These are phyloP conservation scores for Rhodotorula taiwanensis DNA, from an alignment of 768 basidiomycete genomes.

Conservation along the genomic window DNA sequence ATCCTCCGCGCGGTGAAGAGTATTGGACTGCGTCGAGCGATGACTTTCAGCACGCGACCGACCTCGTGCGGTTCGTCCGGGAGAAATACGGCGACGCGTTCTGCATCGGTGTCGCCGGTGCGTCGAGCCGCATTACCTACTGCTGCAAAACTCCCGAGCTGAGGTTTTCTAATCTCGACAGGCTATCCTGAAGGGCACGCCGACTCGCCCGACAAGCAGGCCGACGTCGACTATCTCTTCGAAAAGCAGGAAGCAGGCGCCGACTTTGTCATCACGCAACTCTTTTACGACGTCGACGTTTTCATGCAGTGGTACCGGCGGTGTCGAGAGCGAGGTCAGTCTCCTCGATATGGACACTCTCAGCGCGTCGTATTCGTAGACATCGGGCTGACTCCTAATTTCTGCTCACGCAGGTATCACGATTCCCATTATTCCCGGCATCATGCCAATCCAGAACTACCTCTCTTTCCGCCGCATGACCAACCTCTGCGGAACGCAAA, in stretches of 20 bases:
- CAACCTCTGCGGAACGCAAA: constrained; percentile 73
- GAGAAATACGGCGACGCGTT: constrained; percentile 74
- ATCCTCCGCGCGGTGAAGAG: constrained; percentile 88
- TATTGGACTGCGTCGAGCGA: constrained; percentile 83
- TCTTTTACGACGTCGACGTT: constrained; percentile 90
- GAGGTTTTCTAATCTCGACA: constrained; percentile 39
- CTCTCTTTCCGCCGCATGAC: constrained; percentile 84
- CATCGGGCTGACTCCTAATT: neutral
- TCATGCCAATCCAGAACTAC: constrained; percentile 98
- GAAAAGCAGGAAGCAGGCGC: constrained; percentile 89
- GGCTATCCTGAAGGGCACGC: constrained; percentile 88
- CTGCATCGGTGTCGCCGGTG: constrained; percentile 91
- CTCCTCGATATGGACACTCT: too few relatives aligned
- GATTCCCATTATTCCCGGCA: constrained; percentile 85
- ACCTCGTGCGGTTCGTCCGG: constrained; percentile 87
- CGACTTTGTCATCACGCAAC: constrained; percentile 89
- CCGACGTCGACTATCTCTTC: constrained; percentile 59
- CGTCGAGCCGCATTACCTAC: constrained; percentile 10
- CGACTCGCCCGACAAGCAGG: constrained; percentile 55
- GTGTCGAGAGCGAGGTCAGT: constrained; percentile 64
- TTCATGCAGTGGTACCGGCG: constrained; percentile 73
- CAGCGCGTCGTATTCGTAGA: too few relatives aligned
- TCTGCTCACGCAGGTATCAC: constrained; percentile 59
- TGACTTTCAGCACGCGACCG: constrained; percentile 71
- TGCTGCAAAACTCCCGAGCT: too few relatives aligned